These are phyloP conservation scores for Candolleomyces aberdarensis DNA, from an alignment of 768 basidiomycete species.

Conservation along the genomic window DNA sequence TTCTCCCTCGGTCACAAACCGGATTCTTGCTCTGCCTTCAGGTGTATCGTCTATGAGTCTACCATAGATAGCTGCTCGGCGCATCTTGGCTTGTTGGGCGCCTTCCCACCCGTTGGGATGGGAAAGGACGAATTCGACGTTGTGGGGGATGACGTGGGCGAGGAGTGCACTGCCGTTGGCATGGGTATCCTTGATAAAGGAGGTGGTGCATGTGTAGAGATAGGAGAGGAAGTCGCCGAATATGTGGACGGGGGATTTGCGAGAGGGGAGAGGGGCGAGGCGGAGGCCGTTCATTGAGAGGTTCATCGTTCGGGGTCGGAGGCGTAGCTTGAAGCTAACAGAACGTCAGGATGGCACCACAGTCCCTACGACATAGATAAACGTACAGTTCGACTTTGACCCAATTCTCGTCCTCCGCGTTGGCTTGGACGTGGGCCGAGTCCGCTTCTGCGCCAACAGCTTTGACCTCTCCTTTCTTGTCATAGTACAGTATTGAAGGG, in stretches of 20 bases:
- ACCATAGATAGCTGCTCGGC: conserved; percentile 67
- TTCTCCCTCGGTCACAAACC: conserved; percentile 83
- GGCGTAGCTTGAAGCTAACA: conserved; percentile 72
- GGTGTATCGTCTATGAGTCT: conserved; percentile 74
- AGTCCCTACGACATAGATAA: neutral
- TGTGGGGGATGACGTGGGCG: conserved; percentile 63
- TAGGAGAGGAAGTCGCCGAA: conserved; percentile 80
- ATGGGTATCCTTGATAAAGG: conserved; percentile 79
- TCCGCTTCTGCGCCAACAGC: conserved; percentile 81
- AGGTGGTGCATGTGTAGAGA: conserved; percentile 69
- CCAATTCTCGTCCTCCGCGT: conserved; percentile 79
- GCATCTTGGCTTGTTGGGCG: conserved; percentile 75
- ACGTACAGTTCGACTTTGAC: conserved; percentile 72
- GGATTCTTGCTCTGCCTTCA: conserved; percentile 66
- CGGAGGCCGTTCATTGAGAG: conserved; percentile 85
- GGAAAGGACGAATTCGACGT: conserved; percentile 68
- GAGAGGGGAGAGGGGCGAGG: conserved; percentile 61
- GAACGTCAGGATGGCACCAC: neutral
- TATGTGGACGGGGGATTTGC: conserved; percentile 67
- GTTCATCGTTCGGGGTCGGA: conserved; percentile 75
- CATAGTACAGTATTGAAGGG: conserved; percentile 74
- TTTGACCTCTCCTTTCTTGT: conserved; percentile 59
- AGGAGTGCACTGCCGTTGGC: conserved; percentile 70
- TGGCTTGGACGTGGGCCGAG: conserved; percentile 48
- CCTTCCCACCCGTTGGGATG: conserved; percentile 86